phyloP scores from a whole-genome alignment of 2,329 filamentous ascomycete species.

The Curvularia lunata region DNA sequence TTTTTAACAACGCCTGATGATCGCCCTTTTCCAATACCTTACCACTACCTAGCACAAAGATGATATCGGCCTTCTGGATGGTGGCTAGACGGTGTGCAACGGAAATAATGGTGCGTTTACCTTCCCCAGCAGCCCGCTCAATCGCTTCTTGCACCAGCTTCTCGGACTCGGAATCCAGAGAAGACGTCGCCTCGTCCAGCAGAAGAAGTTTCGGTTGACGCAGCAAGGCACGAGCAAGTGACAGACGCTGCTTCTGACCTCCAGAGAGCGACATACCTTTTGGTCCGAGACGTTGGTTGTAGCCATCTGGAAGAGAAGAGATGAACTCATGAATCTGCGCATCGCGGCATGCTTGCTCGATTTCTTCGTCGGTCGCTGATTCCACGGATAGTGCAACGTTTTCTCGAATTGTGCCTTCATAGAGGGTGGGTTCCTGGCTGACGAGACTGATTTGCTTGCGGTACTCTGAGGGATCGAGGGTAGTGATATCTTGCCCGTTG shows the following conservation, averaged over 20 bases:
- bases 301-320: constrained; percentile 43
- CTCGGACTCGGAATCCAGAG: constrained; percentile 45
- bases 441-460: constrained; percentile 54
- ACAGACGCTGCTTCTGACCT: constrained; percentile 47
- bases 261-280: constrained; percentile 45
- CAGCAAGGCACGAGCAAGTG: constrained; percentile 44
- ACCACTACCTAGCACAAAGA: constrained; percentile 46
- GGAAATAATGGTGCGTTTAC: constrained; percentile 39
- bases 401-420: constrained; percentile 52
- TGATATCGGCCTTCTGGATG: constrained; percentile 48
- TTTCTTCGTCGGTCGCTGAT: constrained; percentile 34
- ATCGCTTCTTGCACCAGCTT: constrained; percentile 45
- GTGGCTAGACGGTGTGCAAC: constrained; percentile 49
- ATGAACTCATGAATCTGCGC: constrained; percentile 52
- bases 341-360: constrained; percentile 43
- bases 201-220: constrained; percentile 42
- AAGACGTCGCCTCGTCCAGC: constrained; percentile 46
- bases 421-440: constrained; percentile 56
- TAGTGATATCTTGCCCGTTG: constrained; percentile 48
- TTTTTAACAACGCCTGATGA: constrained; percentile 39
- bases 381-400: constrained; percentile 48
- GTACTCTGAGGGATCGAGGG: constrained; percentile 48
- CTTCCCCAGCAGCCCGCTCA: constrained; percentile 39
- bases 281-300: constrained; percentile 44
- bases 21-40: constrained; percentile 44